Evolutionary conservation across 805 yeast species (phyloP), one percentile per base, ranked within the genome.

Genomic region (Metschnikowia anglica): DNA sequence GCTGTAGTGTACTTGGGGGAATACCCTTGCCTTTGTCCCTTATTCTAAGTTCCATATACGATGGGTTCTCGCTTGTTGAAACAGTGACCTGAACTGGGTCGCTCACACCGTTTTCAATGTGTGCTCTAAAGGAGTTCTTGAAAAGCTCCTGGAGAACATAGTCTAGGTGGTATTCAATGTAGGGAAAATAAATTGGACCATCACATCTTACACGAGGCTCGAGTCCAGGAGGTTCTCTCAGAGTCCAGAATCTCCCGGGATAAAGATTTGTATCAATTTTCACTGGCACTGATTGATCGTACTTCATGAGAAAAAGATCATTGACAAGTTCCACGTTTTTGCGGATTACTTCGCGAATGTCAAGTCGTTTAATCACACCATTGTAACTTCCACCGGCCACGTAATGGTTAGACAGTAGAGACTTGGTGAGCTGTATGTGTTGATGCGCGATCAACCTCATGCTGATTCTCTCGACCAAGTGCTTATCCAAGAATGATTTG

Each of bases 11-110:
- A 4, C 72, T 75, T 1, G 88, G 83, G 4, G 81, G 74, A 21
- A 91, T 88, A 3, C 99, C 99, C 42, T 88, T 88, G 15, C 97
- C 99, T 44, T 77, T 76, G 65, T 91, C 99, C 32, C 95, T 72
- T 25, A 91, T 70, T 44, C 96, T 73, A 5, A 93, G 72, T 47
- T 86, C 88, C 44, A 88, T 67, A 39, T 70, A 72, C n/a, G 63
- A 58, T 24, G 58, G 62, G 24, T 42, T 35, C 53, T 62, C 46
- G 1, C 66, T 59, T 4, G 61, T 63, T 8, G 72, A 64, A 5
- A 70, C 59, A 2, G 74, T 65, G 7, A 73, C 63, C 15, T 58
- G 59, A 12, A 70, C 72, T 2, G 74, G 73, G 23, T 66, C 68
- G 8, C 47, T 40, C 8, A 69, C 66, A 9, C 67, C 58, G 43